Evolutionary conservation across 768 basidiomycete species (phyloP).

Genomic region (Agrocybe chaxingu): DNA sequence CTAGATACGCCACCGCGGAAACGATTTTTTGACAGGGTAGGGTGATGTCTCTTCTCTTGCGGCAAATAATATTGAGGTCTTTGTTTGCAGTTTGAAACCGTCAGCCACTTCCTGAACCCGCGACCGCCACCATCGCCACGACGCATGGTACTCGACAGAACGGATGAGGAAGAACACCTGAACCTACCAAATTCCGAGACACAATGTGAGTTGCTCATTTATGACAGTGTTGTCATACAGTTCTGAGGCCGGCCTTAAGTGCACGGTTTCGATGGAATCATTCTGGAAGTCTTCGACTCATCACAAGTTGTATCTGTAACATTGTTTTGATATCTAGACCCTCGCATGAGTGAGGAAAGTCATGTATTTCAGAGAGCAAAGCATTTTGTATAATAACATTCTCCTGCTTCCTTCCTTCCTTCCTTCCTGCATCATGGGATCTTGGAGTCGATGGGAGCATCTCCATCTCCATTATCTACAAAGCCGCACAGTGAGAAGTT

Average conservation of each 20-base stretch:
- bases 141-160: conserved; percentile 78
- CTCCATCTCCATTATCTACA: no score
- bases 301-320: conserved; percentile 76
- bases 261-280: conserved; percentile 78
- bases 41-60: conserved; percentile 8
- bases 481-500: not conserved
- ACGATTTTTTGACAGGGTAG: conserved; percentile 67
- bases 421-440: no score
- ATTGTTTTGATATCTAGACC: conserved; percentile 43
- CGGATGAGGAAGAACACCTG: conserved; percentile 70
- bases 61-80: not conserved
- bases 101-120: conserved; percentile 74
- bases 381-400: no score
- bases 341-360: not conserved
- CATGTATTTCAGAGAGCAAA: no score
- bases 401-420: no score
- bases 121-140: conserved; percentile 71
- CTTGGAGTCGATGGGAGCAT: no score
- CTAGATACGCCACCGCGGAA: conserved; percentile 74
- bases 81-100: conserved; percentile 62
- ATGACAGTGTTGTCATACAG: conserved; percentile 8
- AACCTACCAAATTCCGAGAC: conserved; percentile 67
- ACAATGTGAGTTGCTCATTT: conserved; percentile 29
- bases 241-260: conserved; percentile 33
- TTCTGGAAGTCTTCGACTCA: conserved; percentile 74